Percentiles rank a stretch among this genome's conserved stretches.
Conservation (phyloP, 768 basidiomycete species). For the Kwoniella europaea region DNA sequence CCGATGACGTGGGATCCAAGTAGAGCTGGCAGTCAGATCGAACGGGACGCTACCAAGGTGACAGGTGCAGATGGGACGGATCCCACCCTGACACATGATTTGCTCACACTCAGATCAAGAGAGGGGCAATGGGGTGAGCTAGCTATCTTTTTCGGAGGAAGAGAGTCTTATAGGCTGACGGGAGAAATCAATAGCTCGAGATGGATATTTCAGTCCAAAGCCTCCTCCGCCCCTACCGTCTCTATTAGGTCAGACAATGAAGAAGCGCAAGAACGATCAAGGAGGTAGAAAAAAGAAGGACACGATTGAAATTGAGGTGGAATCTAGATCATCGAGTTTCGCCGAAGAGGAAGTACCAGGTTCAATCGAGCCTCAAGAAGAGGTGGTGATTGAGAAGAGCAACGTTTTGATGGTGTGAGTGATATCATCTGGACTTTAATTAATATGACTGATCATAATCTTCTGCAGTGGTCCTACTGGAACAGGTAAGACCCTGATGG, state of each 20-base stretch:
- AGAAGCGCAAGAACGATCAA: slow-evolving; percentile 18
- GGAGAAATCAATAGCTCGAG: slow-evolving; percentile 29
- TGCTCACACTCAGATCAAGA: slow-evolving; percentile 34
- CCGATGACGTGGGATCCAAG: slow-evolving; percentile 31
- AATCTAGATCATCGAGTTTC: slow-evolving; percentile 11
- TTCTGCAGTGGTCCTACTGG: slow-evolving; percentile 54
- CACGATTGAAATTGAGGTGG: slow-evolving; percentile 14
- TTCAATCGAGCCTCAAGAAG: slow-evolving; percentile 31
- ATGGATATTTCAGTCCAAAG: slow-evolving; percentile 43
- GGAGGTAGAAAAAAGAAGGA: slow-evolving; percentile 8
- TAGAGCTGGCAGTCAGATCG: slow-evolving; percentile 24
- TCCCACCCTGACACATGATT: slow-evolving; percentile 49
- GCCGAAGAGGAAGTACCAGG: slow-evolving; percentile 12
- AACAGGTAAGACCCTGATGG: slow-evolving; percentile 84
- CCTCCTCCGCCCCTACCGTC: slow-evolving; percentile 25
- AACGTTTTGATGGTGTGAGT: slow-evolving; percentile 89
- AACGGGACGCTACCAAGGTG: slow-evolving; percentile 36
- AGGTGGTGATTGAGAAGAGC: slow-evolving; percentile 76
- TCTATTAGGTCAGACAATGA: slow-evolving; percentile 28
- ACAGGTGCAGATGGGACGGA: slow-evolving; percentile 39
- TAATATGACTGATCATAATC: too few species aligned
- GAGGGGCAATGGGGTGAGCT: slow-evolving; percentile 49
- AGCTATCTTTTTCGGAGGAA: neutral
- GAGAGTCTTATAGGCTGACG: slow-evolving; percentile 5
- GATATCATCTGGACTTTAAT: too few species aligned